These are phyloP conservation scores for Fonsecaea monophora DNA, from an alignment of 2,329 filamentous ascomycete genomes.

Conservation along the genomic window DNA sequence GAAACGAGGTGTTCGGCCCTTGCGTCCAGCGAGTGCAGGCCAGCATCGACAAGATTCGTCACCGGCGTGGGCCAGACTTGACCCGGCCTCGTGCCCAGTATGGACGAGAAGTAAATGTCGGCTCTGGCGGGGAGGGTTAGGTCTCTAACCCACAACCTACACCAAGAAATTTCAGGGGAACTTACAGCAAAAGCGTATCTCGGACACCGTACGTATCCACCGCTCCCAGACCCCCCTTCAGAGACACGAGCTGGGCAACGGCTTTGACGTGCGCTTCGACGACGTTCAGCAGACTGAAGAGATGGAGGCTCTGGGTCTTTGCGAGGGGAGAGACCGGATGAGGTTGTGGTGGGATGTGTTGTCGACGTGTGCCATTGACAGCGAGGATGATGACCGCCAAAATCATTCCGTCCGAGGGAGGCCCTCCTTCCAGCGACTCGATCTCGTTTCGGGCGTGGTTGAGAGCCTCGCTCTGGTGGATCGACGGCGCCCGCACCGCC, in stretches of 20 bases:
- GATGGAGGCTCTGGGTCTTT: slow-evolving; percentile 10
- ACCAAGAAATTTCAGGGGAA: not conserved
- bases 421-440: not conserved
- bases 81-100: slow-evolving; percentile 6
- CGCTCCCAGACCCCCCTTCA: slow-evolving; percentile 10
- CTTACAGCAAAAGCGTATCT: slow-evolving; percentile 15
- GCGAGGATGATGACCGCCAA: slow-evolving; percentile 12
- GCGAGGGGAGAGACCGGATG: slow-evolving; percentile 8
- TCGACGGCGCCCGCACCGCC: not conserved
- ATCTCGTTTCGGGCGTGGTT: not conserved
- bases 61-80: slow-evolving; percentile 8
- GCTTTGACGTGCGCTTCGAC: slow-evolving; percentile 14
- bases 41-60: slow-evolving; percentile 4
- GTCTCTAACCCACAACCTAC: not conserved
- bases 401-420: slow-evolving; percentile 14
- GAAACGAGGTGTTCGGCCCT: not conserved
- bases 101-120: slow-evolving; percentile 11
- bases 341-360: slow-evolving; percentile 4
- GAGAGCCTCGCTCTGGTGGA: slow-evolving; percentile 11
- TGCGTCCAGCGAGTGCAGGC: slow-evolving; percentile 6
- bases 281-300: slow-evolving; percentile 16
- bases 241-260: slow-evolving; percentile 4
- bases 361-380: slow-evolving; percentile 10
- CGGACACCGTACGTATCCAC: slow-evolving; percentile 16
- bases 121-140: not conserved